These are phyloP conservation scores for Plasmodium sp. DNA, from an alignment of 169 alveolate genomes.

Conservation along the genomic window DNA sequence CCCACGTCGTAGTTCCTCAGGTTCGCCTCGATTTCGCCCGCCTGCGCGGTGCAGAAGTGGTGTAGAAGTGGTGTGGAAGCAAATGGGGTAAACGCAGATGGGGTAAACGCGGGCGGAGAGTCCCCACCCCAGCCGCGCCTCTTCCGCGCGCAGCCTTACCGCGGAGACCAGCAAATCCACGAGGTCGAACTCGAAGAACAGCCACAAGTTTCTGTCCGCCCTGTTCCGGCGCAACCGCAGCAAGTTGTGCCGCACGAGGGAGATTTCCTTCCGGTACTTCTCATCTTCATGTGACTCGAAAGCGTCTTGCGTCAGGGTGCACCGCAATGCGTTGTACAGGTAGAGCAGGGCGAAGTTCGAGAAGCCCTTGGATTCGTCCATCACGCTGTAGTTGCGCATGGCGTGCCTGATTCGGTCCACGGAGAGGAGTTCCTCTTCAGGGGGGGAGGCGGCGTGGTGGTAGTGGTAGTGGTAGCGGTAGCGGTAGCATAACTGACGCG, in stretches of 20 bases:
- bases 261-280: constrained; percentile 34
- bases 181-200: constrained; percentile 35
- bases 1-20: constrained; percentile 47
- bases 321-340: constrained; percentile 44
- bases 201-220: constrained; percentile 29
- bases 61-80: background rate
- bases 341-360: constrained; percentile 43
- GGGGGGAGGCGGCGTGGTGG: background rate
- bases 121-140: background rate
- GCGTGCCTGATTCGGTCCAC: background rate
- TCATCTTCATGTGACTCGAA: constrained; percentile 45
- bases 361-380: constrained; percentile 19
- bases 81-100: too few species aligned
- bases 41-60: background rate
- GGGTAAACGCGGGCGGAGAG: background rate
- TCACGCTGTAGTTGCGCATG: constrained; percentile 12
- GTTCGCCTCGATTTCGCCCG: constrained; percentile 34
- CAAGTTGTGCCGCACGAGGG: constrained; percentile 19
- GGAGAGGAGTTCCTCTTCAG: constrained; percentile 30
- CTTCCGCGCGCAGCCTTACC: background rate
- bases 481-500: too few species aligned
- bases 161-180: background rate
- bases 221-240: background rate
- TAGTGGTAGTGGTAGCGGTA: background rate
- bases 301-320: constrained; percentile 38